phyloP scores from a whole-genome alignment of 345 rosid species.

The Gossypium arboreum region DNA sequence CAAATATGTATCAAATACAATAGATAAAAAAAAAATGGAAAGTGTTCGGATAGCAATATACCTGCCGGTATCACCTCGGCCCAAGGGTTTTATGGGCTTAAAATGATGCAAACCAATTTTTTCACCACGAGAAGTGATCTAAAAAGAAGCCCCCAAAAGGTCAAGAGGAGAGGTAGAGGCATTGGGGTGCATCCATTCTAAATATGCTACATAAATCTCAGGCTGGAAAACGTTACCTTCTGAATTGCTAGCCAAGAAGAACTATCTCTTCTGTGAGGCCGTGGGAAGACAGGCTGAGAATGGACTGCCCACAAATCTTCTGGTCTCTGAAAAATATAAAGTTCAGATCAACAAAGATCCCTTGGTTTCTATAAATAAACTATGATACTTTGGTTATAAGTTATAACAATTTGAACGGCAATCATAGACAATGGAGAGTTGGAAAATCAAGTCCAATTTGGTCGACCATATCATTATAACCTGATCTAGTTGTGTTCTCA shows the following conservation, averaged over 20 bases:
- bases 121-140: slow-evolving; percentile 75
- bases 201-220: background rate
- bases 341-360: slow-evolving; percentile 20
- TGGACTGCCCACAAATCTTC: slow-evolving; percentile 93
- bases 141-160: slow-evolving; percentile 6
- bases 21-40: background rate
- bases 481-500: no score
- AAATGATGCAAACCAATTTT: slow-evolving; percentile 78
- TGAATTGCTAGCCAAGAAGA: slow-evolving; percentile 79
- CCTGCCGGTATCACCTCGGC: slow-evolving; percentile 99
- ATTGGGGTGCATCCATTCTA: background rate
- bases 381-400: background rate
- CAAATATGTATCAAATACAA: background rate
- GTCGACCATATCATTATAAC: background rate
- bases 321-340: slow-evolving; percentile 54
- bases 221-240: slow-evolving; percentile 40
- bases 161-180: slow-evolving; percentile 9
- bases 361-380: background rate
- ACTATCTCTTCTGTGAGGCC: slow-evolving; percentile 73
- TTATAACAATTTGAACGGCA: background rate
- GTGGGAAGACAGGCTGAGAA: slow-evolving; percentile 70
- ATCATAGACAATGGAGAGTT: background rate
- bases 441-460: background rate
- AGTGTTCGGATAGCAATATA: slow-evolving; percentile 21
- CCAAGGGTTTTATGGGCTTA: slow-evolving; percentile 89